Base-by-base conservation (phyloP, 1,284 basidiomycete genomes). In the Takashimella tepidaria region DNA sequence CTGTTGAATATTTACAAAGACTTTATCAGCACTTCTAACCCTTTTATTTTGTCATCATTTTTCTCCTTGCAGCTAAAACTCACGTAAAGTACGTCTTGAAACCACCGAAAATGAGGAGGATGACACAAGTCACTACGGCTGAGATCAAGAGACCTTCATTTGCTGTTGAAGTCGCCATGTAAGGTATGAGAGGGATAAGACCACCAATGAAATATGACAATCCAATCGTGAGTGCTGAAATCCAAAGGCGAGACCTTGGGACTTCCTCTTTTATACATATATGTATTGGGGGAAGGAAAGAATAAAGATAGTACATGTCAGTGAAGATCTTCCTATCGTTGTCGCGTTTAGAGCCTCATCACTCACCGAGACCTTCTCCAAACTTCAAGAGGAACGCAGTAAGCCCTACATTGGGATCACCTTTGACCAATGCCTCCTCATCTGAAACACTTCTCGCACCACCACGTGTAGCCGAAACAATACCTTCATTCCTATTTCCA, bases 141-240 rank as follows among this genome's bases (percentile, higher is more conserved):
- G 62, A 70, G 53, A 66, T 60, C 52, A 72, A 59, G 44, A 80
- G 71, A 22, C 76, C 79, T 23, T 58, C 53, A n/a, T 69, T 57
- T 40, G 79, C 78, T 16, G 69, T 59, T 13, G 79, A 68, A 64
- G 89, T 82, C 78, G 90, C 89, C 78, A 97, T 92, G 78, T 97
- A 97, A 5, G 93, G 93, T 4, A 91, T 63, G 43, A 95, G 81
- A 1, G 91, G 92, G 66, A 95, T 87, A 51, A 92, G 80, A 40
- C 92, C 92, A 51, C 92, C 92, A 53, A 77, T 56, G 49, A 76
- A 76, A 68, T 77, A 93, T 45, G 66, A 92, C 80, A 79, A 89
- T 87, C 92, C 92, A 69, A 97, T 96, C 0, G 92, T 97, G 62
- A 95, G 82, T 1, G 93, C 92, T 2, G 89, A 93, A 46, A 86